phyloP scores from a whole-genome alignment of 257 asterid genomes.

The Verbascum thapsus region DNA sequence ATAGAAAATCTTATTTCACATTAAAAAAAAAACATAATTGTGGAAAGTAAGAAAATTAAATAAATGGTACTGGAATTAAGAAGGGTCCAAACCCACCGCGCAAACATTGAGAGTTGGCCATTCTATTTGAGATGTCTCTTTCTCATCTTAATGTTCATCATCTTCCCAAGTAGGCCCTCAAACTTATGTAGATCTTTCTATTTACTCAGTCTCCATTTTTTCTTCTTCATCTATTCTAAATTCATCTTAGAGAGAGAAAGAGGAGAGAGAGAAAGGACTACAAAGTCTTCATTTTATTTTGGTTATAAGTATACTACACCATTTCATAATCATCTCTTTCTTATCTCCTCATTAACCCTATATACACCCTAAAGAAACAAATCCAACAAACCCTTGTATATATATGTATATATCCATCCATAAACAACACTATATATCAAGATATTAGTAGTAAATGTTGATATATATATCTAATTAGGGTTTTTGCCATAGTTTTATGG shows the following conservation, averaged over 20 bases:
- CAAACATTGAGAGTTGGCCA: conserved; percentile 53
- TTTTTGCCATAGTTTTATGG: conserved; percentile 50
- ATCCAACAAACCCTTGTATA: too few relatives aligned
- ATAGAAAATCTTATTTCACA: conserved; percentile 1
- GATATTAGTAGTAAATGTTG: not conserved
- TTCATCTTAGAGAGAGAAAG: conserved; percentile 29
- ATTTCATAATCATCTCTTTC: conserved; percentile 13
- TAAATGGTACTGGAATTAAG: conserved; percentile 48
- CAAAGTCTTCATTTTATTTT: too few relatives aligned
- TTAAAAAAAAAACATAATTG: not conserved
- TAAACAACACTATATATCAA: conserved; percentile 11
- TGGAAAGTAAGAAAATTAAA: conserved; percentile 24
- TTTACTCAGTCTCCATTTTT: conserved; percentile 28
- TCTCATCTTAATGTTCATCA: conserved; percentile 56
- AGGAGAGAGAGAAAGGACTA: conserved; percentile 26
- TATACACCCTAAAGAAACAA: not conserved
- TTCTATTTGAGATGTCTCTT: conserved; percentile 59
- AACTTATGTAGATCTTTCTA: conserved; percentile 51
- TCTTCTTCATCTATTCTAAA: conserved; percentile 21
- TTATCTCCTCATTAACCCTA: conserved; percentile 27
- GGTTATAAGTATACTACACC: not conserved
- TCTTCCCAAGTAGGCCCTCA: conserved; percentile 61
- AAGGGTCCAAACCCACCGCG: conserved; percentile 81
- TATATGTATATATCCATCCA: too few relatives aligned
- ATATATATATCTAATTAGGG: too few relatives aligned